Evolutionary conservation across 257 asterid genomes (phyloP), one percentile per base, ranked within the genome.

Genomic region (Echites panduratus): DNA sequence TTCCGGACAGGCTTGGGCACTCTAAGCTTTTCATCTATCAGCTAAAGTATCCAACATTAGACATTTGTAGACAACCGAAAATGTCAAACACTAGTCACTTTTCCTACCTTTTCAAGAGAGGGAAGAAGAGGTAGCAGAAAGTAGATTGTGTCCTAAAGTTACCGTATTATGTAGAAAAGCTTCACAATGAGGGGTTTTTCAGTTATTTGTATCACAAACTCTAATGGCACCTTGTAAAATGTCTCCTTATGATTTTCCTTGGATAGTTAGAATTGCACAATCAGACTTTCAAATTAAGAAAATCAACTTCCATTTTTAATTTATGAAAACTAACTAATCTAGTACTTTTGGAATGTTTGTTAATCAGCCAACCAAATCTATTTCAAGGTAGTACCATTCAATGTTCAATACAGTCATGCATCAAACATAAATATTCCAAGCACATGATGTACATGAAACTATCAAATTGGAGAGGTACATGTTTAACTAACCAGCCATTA

Each of bases 401-500:
- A 27, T 20, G 13, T 54, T 8, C 17, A 13, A 54, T 54, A 17
- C 4, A 52, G 29, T 52, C 63, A n/a, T 32, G 16, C 16, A 7
- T 32, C 27, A 44, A 32, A 56, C 29, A 1, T 5, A 48, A 12
- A 66, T 17, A 66, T 71, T 47, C 62, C 44, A 41, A 26, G 64
- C 24, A 70, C 9, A 29, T 9, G 13, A 40, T n/a, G 12, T 40
- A 14, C 12, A 72, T 2, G 32, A 27, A 41, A 7, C 8, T 68
- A 61, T 6, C 0, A 45, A 27, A 53, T 47, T 45, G 45, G 20
- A 52, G 72, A 52, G 50, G 54, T 47, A 59, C 47, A 43, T 50
- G 73, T 62, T 71, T 40, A 78, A 84, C 98, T 82, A 75, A 94
- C 99, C 99, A 94, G 89, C 99, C 99, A 85, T 94, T 94, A 56